Percentiles rank a stretch among this genome's conserved stretches.
Evolutionary conservation across 305 asterid species (phyloP).

Genomic region (Fraxinus latifolia): DNA sequence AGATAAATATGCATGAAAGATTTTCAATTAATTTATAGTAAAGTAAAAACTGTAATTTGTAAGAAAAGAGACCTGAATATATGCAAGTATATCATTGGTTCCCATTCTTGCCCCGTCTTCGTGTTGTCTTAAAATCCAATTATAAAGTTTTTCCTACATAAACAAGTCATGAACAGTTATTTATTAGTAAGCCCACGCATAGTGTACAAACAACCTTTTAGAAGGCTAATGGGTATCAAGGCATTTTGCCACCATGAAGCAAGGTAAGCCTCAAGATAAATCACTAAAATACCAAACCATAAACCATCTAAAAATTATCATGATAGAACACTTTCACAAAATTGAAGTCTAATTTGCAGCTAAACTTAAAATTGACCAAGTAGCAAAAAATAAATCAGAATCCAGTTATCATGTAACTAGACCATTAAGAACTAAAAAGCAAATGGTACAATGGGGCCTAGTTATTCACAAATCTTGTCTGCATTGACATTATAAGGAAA

Average conservation of each 20-base stretch:
- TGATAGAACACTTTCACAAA: not conserved
- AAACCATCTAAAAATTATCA: not conserved
- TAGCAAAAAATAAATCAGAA: not conserved
- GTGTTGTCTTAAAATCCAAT: slow-evolving; percentile 8
- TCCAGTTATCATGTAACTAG: not conserved
- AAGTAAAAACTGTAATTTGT: not conserved
- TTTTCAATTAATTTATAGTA: not conserved
- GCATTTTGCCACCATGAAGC: not conserved
- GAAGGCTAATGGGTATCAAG: not conserved
- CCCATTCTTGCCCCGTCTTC: slow-evolving; percentile 4
- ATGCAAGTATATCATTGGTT: not conserved
- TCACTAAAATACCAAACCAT: not conserved
- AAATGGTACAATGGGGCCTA: not conserved
- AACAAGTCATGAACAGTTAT: not conserved
- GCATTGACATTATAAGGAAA: not conserved
- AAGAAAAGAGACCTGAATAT: not conserved
- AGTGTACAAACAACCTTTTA: not conserved
- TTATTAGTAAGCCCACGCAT: not conserved
- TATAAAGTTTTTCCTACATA: slow-evolving; percentile 3
- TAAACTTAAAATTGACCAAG: not conserved
- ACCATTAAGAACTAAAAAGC: not conserved
- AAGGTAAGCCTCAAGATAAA: not conserved
- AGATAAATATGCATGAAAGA: not conserved
- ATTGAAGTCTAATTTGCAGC: not conserved
- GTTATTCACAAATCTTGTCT: not conserved